A percentile compares a stretch with the other conserved stretches of the same genome.
Conservation (phyloP, 1,139 yeast genomes). For the Blastobotrys capitulatus region DNA sequence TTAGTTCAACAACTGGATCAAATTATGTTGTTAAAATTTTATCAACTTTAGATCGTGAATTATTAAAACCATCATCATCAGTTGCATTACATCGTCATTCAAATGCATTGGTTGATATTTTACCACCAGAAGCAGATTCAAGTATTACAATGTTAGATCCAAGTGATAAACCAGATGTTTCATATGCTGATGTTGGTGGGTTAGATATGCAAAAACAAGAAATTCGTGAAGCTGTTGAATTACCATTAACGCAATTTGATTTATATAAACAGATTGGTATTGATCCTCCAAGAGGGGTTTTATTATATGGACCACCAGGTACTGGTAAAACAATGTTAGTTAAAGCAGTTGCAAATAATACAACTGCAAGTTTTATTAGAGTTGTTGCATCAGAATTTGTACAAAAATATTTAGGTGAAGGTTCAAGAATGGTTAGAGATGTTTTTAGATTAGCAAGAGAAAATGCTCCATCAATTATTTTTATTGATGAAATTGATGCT, state of each 20-base stretch:
- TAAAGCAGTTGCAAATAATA: constrained; percentile 95
- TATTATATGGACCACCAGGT: constrained; percentile 98
- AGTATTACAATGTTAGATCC: constrained; percentile 93
- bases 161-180: constrained; percentile 78
- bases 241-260: constrained; percentile 94
- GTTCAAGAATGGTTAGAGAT: constrained; percentile 99
- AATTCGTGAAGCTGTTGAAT: constrained; percentile 96
- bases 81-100: constrained; percentile 98
- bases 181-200: constrained; percentile 96
- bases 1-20: constrained; percentile 95
- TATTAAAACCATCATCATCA: constrained; percentile 88
- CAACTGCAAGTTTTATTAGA: constrained; percentile 93
- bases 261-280: constrained; percentile 96
- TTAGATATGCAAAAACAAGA: constrained; percentile 99
- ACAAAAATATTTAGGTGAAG: constrained; percentile 97
- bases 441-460: constrained; percentile 96
- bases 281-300: constrained; percentile 97
- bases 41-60: constrained; percentile 90
- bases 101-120: constrained; percentile 91
- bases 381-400: constrained; percentile 98
- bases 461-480: constrained; percentile 92
- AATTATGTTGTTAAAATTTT: constrained; percentile 93
- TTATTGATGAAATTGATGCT: constrained; percentile 98
- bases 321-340: constrained; percentile 99
- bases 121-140: constrained; percentile 99